A percentile compares a stretch with the other conserved stretches of the same genome.
Evolutionary conservation across 2,329 filamentous ascomycete genomes (phyloP).

Genomic region (Apiospora sp.): DNA sequence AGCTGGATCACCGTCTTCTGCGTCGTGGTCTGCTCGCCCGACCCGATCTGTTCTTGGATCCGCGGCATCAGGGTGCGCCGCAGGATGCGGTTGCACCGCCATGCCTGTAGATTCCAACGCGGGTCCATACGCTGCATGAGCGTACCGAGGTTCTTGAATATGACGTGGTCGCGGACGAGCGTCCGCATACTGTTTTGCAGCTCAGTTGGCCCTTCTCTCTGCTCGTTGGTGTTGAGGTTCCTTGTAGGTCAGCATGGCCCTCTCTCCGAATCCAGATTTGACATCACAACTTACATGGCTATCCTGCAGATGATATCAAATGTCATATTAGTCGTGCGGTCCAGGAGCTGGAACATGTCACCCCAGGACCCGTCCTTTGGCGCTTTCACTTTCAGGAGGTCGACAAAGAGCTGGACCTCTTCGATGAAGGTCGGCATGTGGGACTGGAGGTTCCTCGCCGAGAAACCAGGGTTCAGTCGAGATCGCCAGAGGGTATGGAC

Average conservation of each 20-base stretch:
- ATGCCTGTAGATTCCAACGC: conserved; percentile 13
- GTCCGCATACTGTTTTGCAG: conserved; percentile 24
- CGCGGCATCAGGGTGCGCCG: conserved; percentile 27
- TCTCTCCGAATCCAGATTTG: neutral
- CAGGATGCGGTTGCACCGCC: conserved; percentile 30
- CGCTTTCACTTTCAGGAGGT: conserved; percentile 30
- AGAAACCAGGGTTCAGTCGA: conserved; percentile 47
- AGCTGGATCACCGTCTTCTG: conserved; percentile 31
- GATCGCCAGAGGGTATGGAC: conserved; percentile 44
- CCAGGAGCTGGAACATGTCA: conserved; percentile 35
- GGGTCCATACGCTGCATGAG: conserved; percentile 20
- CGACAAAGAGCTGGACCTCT: conserved; percentile 34
- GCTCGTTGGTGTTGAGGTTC: conserved; percentile 26
- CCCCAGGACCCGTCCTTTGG: conserved; percentile 29
- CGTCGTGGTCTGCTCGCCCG: conserved; percentile 7
- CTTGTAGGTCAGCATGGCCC: neutral
- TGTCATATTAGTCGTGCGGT: conserved; percentile 32
- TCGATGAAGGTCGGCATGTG: conserved; percentile 40
- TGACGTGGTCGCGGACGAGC: conserved; percentile 26
- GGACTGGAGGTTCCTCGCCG: conserved; percentile 41
- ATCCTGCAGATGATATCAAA: conserved; percentile 36
- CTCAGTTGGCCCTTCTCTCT: conserved; percentile 24
- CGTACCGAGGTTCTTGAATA: conserved; percentile 28
- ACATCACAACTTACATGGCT: conserved; percentile 31
- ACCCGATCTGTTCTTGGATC: conserved; percentile 26